Percentiles rank a stretch among this genome's conserved stretches.
phyloP scores from a whole-genome alignment of 352 stramenopile species.

The Phytophthora idaei region DNA sequence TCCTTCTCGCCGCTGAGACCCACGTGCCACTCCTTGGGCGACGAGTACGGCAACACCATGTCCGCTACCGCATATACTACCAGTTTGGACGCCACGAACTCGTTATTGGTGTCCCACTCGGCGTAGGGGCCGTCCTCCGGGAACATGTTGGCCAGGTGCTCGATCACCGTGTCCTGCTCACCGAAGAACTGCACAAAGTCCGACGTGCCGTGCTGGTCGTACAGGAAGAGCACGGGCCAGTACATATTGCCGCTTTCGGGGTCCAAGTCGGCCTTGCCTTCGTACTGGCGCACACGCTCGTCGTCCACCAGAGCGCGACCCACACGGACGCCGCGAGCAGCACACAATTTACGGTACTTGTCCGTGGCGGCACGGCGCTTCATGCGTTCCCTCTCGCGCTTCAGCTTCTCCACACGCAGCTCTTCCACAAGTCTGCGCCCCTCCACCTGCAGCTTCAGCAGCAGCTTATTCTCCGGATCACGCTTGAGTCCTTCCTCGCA shows the following conservation, averaged over 20 bases:
- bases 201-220: slow-evolving; percentile 84
- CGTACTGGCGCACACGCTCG: slow-evolving; percentile 80
- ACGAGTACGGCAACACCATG: slow-evolving; percentile 71
- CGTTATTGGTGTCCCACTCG: slow-evolving; percentile 73
- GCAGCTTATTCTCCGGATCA: slow-evolving; percentile 80
- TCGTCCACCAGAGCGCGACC: slow-evolving; percentile 79
- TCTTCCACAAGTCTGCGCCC: slow-evolving; percentile 66
- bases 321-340: slow-evolving; percentile 64
- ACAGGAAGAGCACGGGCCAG: slow-evolving; percentile 87
- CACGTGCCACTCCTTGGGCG: slow-evolving; percentile 75
- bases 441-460: slow-evolving; percentile 72
- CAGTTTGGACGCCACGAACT: slow-evolving; percentile 81
- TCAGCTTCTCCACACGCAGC: slow-evolving; percentile 61
- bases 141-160: slow-evolving; percentile 91
- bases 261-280: slow-evolving; percentile 82
- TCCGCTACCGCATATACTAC: slow-evolving; percentile 78
- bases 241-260: slow-evolving; percentile 61
- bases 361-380: slow-evolving; percentile 69
- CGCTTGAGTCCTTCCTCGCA: slow-evolving; percentile 75
- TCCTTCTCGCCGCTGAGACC: slow-evolving; percentile 77
- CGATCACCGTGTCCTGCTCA: slow-evolving; percentile 81
- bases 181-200: slow-evolving; percentile 86
- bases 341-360: slow-evolving; percentile 82
- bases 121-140: slow-evolving; percentile 84
- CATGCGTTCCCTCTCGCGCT: slow-evolving; percentile 72